These are phyloP conservation scores for Suhomyces anneliseae DNA, from an alignment of 1,139 yeast genomes.

Conservation along the genomic window DNA sequence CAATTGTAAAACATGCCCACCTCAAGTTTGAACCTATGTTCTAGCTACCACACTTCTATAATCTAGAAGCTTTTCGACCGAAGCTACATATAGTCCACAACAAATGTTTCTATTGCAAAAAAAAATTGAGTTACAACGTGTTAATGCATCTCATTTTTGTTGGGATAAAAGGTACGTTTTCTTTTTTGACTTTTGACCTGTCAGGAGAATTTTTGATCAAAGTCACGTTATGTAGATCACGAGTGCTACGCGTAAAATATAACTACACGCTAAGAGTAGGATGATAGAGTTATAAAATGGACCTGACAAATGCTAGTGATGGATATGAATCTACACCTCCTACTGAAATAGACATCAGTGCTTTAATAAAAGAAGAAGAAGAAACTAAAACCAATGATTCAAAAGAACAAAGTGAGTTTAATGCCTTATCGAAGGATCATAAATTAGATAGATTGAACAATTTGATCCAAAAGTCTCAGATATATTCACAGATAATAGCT, in stretches of 20 bases:
- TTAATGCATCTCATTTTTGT: background rate
- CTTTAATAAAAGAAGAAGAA: constrained; percentile 1
- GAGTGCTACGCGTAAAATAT: background rate
- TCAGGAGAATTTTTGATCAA: background rate
- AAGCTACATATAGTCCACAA: no score
- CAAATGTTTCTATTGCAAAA: no score
- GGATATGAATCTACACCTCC: constrained; percentile 6
- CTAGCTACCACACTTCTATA: no score
- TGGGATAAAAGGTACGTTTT: background rate
- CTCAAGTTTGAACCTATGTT: no score
- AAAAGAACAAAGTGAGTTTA: constrained; percentile 42
- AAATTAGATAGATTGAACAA: constrained; percentile 66
- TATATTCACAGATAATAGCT: constrained; percentile 79
- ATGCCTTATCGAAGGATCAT: constrained; percentile 34
- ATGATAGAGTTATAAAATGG: background rate
- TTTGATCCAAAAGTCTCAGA: constrained; percentile 77
- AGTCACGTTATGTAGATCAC: background rate
- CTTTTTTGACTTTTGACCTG: background rate
- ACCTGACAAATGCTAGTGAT: constrained; percentile 2
- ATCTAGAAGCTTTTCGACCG: no score
- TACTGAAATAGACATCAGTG: constrained; percentile 1
- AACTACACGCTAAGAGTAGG: background rate
- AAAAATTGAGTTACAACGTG: background rate
- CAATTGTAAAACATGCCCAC: no score
- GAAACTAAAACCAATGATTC: constrained; percentile 3